These are phyloP conservation scores for Dictyostelium firmibasis DNA, from an alignment of 78 protist species.

Conservation along the genomic window DNA sequence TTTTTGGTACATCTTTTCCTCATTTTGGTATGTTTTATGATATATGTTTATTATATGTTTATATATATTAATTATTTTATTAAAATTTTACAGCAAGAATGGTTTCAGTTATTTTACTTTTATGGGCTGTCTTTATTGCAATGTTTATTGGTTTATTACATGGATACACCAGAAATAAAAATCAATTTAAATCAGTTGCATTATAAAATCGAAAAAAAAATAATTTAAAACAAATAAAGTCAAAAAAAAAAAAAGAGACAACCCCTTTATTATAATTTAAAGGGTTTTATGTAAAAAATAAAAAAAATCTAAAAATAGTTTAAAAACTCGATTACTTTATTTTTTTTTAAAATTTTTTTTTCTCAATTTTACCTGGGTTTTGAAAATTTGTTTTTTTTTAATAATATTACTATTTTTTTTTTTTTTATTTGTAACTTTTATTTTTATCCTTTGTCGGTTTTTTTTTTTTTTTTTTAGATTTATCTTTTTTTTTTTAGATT, in stretches of 20 bases:
- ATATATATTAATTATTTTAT: neutral
- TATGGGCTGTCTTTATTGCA: constrained; percentile 35
- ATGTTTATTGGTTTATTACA: constrained; percentile 21
- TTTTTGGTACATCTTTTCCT: neutral
- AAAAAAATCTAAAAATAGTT: neutral
- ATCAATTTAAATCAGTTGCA: neutral
- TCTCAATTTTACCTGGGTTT: too few relatives aligned
- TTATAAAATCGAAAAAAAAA: neutral
- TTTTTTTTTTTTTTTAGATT: neutral
- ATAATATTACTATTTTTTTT: neutral
- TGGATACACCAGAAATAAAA: neutral
- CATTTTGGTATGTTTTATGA: neutral
- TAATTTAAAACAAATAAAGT: neutral
- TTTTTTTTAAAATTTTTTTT: too few relatives aligned
- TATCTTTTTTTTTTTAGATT: neutral
- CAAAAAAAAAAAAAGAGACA: neutral
- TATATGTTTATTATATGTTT: neutral
- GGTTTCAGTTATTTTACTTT: constrained; percentile 4
- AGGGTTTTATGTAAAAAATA: neutral
- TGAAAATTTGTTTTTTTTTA: neutral
- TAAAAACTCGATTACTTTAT: neutral
- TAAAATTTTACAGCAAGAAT: neutral
- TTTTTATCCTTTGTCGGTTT: neutral
- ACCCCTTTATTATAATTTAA: neutral
- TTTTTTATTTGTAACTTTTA: too few relatives aligned